Conservation (phyloP, 345 rosid genomes). For the Salix brachista region DNA sequence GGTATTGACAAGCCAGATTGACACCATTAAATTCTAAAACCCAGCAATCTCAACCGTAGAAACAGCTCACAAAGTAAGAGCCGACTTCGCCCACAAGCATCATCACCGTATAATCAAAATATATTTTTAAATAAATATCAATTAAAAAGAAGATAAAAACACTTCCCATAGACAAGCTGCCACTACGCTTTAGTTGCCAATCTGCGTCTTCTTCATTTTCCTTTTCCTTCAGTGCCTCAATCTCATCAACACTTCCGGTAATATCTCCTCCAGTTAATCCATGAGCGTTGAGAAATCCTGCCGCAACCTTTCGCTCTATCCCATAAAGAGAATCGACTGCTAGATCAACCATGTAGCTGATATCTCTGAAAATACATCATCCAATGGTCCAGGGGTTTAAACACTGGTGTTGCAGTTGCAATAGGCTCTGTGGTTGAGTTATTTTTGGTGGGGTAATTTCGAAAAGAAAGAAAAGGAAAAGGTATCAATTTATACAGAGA, state of each 20-base stretch:
- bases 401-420: constrained; percentile 54
- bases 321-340: constrained; percentile 78
- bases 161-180: no score
- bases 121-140: no score
- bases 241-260: constrained; percentile 30
- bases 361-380: constrained; percentile 34
- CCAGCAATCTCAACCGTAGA: not conserved
- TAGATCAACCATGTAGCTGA: constrained; percentile 40
- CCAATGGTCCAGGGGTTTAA: constrained; percentile 39
- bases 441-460: no score
- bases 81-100: not conserved
- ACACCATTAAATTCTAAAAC: not conserved
- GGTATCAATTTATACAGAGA: no score
- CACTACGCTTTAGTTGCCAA: no score
- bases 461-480: no score
- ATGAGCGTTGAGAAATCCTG: constrained; percentile 22
- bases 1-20: no score
- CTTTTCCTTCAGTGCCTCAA: no score
- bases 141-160: no score
- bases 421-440: constrained; percentile 62
- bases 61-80: no score
- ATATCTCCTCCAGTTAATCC: constrained; percentile 47
- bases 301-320: constrained; percentile 53
- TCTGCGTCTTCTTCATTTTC: constrained; percentile 33
- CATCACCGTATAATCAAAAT: not conserved